phyloP scores from a whole-genome alignment of 768 basidiomycete species.

The Lactifluus piperatus region DNA sequence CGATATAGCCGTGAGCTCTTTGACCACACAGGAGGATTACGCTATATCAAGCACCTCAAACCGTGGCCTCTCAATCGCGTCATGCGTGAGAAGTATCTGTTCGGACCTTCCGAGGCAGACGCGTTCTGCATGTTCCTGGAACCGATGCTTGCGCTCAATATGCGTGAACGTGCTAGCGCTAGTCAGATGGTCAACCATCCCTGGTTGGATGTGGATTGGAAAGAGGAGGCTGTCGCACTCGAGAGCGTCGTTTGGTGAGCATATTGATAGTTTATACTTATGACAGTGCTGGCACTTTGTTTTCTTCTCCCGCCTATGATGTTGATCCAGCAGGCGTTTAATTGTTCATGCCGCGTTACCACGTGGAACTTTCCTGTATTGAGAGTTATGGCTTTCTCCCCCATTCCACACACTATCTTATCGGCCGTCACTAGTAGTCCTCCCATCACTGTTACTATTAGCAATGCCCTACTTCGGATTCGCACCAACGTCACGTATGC shows the following conservation, averaged over 20 bases:
- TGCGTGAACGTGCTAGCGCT: constrained; percentile 58
- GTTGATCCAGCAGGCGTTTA: background rate
- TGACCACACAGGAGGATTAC: constrained; percentile 53
- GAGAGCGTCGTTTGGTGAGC: constrained; percentile 27
- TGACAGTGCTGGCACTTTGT: background rate
- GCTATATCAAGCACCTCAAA: constrained; percentile 68
- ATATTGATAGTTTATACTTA: background rate
- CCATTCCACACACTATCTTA: background rate
- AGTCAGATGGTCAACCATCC: constrained; percentile 64
- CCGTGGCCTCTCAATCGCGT: constrained; percentile 78
- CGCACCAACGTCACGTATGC: background rate
- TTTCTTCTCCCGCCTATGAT: background rate
- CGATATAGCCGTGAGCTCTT: constrained; percentile 82
- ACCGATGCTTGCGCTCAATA: constrained; percentile 70
- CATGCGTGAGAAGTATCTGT: constrained; percentile 85
- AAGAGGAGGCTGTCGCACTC: constrained; percentile 25
- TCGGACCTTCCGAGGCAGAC: constrained; percentile 46
- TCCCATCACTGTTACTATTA: constrained; percentile 10
- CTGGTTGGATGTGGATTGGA: constrained; percentile 49
- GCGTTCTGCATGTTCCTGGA: constrained; percentile 57
- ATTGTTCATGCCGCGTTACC: background rate
- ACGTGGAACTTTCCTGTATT: background rate
- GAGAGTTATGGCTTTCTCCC: background rate
- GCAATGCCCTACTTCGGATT: background rate
- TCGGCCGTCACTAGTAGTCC: constrained; percentile 4